Evolutionary conservation across 2,329 filamentous ascomycete genomes (phyloP).

Genomic region (Zasmidium cellare): DNA sequence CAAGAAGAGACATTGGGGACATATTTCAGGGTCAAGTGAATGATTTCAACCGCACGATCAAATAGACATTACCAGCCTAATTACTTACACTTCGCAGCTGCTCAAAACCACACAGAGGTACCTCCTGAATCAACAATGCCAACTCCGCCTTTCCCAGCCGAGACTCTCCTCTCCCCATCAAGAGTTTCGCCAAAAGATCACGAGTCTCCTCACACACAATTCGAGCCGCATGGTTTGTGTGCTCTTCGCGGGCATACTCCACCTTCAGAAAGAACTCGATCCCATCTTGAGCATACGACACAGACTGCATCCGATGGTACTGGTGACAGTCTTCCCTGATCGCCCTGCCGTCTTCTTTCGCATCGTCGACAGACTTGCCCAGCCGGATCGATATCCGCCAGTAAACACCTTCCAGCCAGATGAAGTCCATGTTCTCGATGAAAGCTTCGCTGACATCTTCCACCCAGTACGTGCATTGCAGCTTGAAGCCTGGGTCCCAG

Average conservation of each 20-base stretch:
- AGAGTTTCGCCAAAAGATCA: slow-evolving; percentile 4
- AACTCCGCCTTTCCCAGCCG: slow-evolving; percentile 12
- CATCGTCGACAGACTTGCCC: not conserved
- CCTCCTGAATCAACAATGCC: not conserved
- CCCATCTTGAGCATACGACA: not conserved
- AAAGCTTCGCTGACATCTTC: slow-evolving; percentile 13
- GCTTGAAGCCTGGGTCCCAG: slow-evolving; percentile 20
- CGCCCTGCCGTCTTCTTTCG: slow-evolving; percentile 16
- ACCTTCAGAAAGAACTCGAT: slow-evolving; percentile 13
- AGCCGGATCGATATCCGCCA: slow-evolving; percentile 15
- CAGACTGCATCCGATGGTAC: slow-evolving; percentile 9
- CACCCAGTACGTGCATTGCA: slow-evolving; percentile 19
- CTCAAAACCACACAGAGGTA: slow-evolving; percentile 7
- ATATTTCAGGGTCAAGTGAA: not conserved
- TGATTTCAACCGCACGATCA: no score
- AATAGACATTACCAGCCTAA: not conserved
- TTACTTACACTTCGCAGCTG: not conserved
- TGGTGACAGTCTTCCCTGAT: slow-evolving; percentile 9
- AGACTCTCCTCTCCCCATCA: slow-evolving; percentile 1
- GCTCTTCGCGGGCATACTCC: slow-evolving; percentile 7
- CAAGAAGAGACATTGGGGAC: not conserved
- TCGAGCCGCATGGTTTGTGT: slow-evolving; percentile 6
- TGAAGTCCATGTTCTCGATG: slow-evolving; percentile 14
- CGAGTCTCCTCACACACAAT: not conserved
- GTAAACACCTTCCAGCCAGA: slow-evolving; percentile 21